Base-by-base conservation (phyloP, 441 rosid genomes). In the Sinapis alba region DNA sequence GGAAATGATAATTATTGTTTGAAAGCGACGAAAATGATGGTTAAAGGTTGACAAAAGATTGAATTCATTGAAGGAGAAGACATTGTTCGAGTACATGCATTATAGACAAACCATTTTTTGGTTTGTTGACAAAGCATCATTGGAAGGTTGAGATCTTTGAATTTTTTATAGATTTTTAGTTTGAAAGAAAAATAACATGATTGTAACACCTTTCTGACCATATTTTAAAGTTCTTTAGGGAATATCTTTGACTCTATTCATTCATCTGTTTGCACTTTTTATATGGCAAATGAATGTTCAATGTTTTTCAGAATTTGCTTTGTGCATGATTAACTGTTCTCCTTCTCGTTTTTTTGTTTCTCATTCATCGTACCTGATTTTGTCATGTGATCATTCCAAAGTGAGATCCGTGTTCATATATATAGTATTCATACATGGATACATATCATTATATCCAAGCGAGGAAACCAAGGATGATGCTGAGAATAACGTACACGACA, bases 391-490 rank as follows among this genome's bases (percentile, higher is more conserved):
- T 45, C 53, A 45, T 15, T 18, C 11, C 56, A 50, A 50, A 50
- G 56, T 16, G 23, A 50, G 56, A 50, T 50, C 21, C 21, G 56
- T 50, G 56, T 50, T 50, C 50, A 50, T 50, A 3, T 5, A 11
- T 50, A 50, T 18, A 50, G 56, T 50, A 16, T 47, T 15, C 21
- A 47, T 47, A 7, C 21, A 47, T 50, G 56, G 56, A 50, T 50
- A 50, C 56, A 11, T 50, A 6, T n/a, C 15, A 45, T 45, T 15
- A 45, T 45, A 50, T 50, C 21, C 11, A 50, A 16, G 56, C 56
- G 56, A 16, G 56, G 23, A 50, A 45, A 50, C 56, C 56, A 50
- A 50, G 56, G 56, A 50, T 50, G 56, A 50, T 50, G 56, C 56
- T 50, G 56, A 50, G 56, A 50, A 50, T 50, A 23, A 50, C 11